phyloP scores from a whole-genome alignment of 2,329 filamentous ascomycete species.

The Hymenoscyphus scutula region DNA sequence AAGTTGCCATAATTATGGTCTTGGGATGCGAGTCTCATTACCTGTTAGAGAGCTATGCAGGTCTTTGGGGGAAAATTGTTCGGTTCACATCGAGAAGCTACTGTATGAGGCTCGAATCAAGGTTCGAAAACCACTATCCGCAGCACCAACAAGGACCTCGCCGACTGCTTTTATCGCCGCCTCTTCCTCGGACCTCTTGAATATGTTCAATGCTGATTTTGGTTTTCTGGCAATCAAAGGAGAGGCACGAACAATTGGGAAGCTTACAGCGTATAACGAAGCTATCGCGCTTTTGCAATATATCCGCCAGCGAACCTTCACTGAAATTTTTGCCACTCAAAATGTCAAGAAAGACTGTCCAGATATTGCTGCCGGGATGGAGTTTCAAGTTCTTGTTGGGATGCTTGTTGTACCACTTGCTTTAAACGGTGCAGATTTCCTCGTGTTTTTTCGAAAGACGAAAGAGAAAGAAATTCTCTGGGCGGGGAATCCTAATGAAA shows the following conservation, averaged over 20 bases:
- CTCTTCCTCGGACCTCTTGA: constrained; percentile 24
- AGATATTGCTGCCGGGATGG: constrained; percentile 16
- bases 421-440: constrained; percentile 22
- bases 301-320: constrained; percentile 19
- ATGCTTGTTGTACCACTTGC: constrained; percentile 26
- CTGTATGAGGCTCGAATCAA: constrained; percentile 21
- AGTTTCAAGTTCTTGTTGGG: constrained; percentile 18
- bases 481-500: constrained; percentile 29
- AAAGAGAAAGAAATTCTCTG: constrained; percentile 26
- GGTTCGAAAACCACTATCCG: constrained; percentile 20
- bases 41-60: constrained; percentile 88
- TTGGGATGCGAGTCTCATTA: constrained; percentile 83
- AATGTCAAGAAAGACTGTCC: constrained; percentile 24
- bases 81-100: constrained; percentile 26
- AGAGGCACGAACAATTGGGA: constrained; percentile 27
- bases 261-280: constrained; percentile 24
- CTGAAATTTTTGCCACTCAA: constrained; percentile 19
- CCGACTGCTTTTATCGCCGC: constrained; percentile 25
- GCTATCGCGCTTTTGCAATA: constrained; percentile 26
- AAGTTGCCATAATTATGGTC: constrained; percentile 76
- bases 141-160: constrained; percentile 15
- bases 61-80: constrained; percentile 52
- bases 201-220: constrained; percentile 27
- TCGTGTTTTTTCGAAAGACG: constrained; percentile 26
- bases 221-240: constrained; percentile 26